Evolutionary conservation across 2,329 filamentous ascomycete species (phyloP), one percentile per base, ranked within the genome.

Genomic region (Hypoxylon sp.): DNA sequence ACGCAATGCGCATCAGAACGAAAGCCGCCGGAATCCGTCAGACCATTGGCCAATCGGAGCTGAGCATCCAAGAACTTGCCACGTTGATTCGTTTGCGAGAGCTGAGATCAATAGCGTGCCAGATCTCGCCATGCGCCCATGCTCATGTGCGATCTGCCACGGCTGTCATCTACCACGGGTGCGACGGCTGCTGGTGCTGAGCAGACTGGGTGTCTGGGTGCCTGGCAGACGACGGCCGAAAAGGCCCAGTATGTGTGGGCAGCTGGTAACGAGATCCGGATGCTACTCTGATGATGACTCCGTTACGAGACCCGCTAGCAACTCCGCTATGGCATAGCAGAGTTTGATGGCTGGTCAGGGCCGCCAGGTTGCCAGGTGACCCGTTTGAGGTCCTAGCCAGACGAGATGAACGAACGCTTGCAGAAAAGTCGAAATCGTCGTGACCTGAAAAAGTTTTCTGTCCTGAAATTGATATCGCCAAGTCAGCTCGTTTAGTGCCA

Each of bases 121-220:
- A 46, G 52, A 58, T 63, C 41, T 63, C 50, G 57, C 48, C 60
- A 63, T 60, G 55, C 40, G 17, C 31, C 31, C 15, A 33, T 33
- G 45, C 43, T 23, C 38, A 18, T 58, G 50, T 46, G 53, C 50
- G 50, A 61, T 51, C 55, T 55, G 46, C 59, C 55, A 48, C 55
- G 55, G 58, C 37, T 11, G 59, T 50, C 42, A 62, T 58, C 55
- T 62, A 55, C 55, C 55, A 42, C 58, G n/a, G n/a, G n/a, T n/a
- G n/a, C n/a, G n/a, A n/a, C n/a, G n/a, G n/a, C n/a, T n/a, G n/a
- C n/a, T n/a, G n/a, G n/a, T n/a, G n/a, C 55, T 58, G 37, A n/a
- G 48, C 40, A 54, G 49, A 46, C 35, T 50, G 17, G 20, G 33
- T 31, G n/a, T 23, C 47, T 17, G 29, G 23, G 41, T 55, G 38